Base-by-base conservation (phyloP, 176 grass and related monocot genomes). In the Microstegium vimineum region DNA sequence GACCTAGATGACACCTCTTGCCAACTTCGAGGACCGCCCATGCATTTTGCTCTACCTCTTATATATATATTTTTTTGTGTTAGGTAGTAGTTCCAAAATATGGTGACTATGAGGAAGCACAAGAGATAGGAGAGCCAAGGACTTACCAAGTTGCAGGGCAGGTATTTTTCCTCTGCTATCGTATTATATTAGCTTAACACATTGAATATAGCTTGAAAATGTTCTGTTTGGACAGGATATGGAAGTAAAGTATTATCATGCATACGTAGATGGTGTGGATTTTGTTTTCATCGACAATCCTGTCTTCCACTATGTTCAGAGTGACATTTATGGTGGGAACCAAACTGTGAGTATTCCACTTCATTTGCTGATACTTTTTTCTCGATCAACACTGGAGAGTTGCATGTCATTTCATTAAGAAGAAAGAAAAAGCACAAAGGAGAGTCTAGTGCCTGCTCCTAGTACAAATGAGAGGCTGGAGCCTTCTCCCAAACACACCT, bases 311-410 rank as follows among this genome's bases (percentile, higher is more conserved):
- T 76, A 90, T 74, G 88, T 98, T 83, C 90, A 79, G 70, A 91
- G 86, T 85, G 87, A 90, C 81, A 91, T 98, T 79, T 98, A 98
- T 88, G 90, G 93, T 64, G 96, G 96, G 86, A 85, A 95, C n/a
- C 87, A 85, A 87, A 86, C 43, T 69, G 90, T 93, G 93, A 87
- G 76, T 85, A 77, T 82, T 47, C 6, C 30, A 57, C 43, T 80
- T 83, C 59, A 84, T 84, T 76, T 70, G 17, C 18, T 15, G 36
- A 66, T 66, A 74, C n/a, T 26, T 60, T 59, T 26, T 60, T 25
- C 23, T 60, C 4, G n/a, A 26, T 26, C 0, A 1, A 25, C 54
- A 59, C 54, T 60, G 0, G 56, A 26, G 23, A 60, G n/a, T 10
- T 60, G 10, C 0, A 4, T 60, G 10, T 60, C 56, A 26, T 60